Base-by-base conservation (phyloP, 345 rosid genomes). In the Dovyalis caffra region DNA sequence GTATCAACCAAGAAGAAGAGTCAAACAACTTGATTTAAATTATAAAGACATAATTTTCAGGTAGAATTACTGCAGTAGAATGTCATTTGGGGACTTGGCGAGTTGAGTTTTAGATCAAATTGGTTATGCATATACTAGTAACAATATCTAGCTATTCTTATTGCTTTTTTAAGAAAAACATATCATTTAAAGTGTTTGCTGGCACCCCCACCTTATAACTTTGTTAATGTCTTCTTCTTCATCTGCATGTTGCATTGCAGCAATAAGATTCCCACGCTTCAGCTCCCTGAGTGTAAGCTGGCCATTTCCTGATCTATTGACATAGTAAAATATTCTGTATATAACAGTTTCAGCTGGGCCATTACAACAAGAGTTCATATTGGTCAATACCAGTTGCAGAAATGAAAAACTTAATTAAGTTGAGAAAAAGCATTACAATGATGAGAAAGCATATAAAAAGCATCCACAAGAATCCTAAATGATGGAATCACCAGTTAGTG, bases 141-240 rank as follows among this genome's bases (percentile, higher is more conserved):
- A 60, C 53, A 15, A 60, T 37, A 40, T 11, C 77, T 40, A 28
- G 32, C 14, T 26, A 38, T 25, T 12, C 8, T 5, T 47, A 40
- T 23, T 53, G 15, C 2, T 4, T 18, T 37, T 43, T 26, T 66
- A 5, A 66, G 64, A 2, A 8, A 20, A 51, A 3, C 8, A 49
- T 29, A 23, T 43, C 70, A 66, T 70, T 31, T n/a, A 45, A 43
- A 40, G 60, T 66, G 40, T 72, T 47, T 61, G 34, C 34, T 11
- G 26, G 34, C 18, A 45, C 20, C 62, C 74, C 69, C 68, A 95
- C 99, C 98, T 91, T 86, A 93, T 78, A 61, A 93, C 97, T 86
- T 95, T 95, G 86, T 93, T 93, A 70, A 95, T 95, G 82, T 95
- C 99, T 64, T 95, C 99, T 88, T 93, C 99, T 76, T 93, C 97